These are phyloP conservation scores for Auricularia sp. DNA, from an alignment of 768 basidiomycete genomes.

Conservation along the genomic window DNA sequence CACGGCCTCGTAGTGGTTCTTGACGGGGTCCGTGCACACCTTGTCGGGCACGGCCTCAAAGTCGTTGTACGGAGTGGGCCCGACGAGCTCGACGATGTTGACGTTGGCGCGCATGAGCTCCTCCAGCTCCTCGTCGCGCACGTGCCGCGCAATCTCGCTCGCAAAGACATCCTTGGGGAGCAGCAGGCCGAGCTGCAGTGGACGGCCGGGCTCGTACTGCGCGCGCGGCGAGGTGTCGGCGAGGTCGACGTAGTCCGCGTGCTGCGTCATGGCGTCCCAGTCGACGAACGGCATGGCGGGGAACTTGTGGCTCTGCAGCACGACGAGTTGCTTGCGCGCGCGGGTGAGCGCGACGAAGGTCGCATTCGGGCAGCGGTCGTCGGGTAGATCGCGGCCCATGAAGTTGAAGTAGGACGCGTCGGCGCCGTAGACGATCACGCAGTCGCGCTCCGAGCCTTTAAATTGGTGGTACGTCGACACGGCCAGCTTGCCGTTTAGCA, in stretches of 20 bases:
- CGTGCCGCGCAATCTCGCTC: neutral
- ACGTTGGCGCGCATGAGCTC: neutral
- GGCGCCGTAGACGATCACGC: constrained; percentile 4
- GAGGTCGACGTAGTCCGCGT: neutral
- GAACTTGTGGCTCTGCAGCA: neutral
- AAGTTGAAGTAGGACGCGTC: constrained; percentile 2
- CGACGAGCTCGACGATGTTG: constrained; percentile 1
- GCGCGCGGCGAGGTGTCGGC: neutral
- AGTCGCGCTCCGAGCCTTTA: constrained; percentile 5
- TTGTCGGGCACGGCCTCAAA: neutral
- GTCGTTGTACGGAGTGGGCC: neutral
- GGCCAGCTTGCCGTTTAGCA: constrained; percentile 1
- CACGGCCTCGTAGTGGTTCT: constrained; percentile 4
- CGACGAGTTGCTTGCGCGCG: constrained; percentile 5
- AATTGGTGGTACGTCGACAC: constrained; percentile 6
- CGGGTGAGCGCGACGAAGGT: constrained; percentile 6
- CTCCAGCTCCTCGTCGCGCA: constrained; percentile 3
- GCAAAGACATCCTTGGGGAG: neutral
- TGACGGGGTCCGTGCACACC: neutral
- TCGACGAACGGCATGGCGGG: constrained; percentile 6
- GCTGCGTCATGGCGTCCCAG: neutral
- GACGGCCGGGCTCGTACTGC: constrained; percentile 1
- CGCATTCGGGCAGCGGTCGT: constrained; percentile 5
- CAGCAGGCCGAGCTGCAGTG: constrained; percentile 3
- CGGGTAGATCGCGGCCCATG: constrained; percentile 4